Conservation (phyloP, 805 yeast species). For the Candida saitoana region DNA sequence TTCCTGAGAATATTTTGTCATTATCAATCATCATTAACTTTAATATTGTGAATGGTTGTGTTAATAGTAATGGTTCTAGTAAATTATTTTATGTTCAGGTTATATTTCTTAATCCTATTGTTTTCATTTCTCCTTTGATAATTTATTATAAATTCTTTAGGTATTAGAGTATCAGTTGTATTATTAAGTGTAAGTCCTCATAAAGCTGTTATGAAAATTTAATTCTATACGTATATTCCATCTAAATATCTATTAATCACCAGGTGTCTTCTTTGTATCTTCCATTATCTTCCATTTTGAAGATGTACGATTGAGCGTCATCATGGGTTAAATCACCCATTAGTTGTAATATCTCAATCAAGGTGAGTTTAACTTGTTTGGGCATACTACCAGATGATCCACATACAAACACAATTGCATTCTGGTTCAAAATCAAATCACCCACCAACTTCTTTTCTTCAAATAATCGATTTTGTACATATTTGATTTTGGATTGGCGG, state of each 20-base stretch:
- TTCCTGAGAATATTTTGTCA: too few relatives aligned
- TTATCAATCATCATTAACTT: too few relatives aligned
- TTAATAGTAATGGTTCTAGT: too few relatives aligned
- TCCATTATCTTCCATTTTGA: conserved; percentile 57
- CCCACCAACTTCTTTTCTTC: conserved; percentile 45
- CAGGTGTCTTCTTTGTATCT: conserved; percentile 87
- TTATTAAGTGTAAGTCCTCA: too few relatives aligned
- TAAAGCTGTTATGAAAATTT: too few relatives aligned
- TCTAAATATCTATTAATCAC: conserved; percentile 32
- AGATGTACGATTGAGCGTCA: conserved; percentile 47
- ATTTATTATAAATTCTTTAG: too few relatives aligned
- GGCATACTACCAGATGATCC: conserved; percentile 98
- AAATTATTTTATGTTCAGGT: too few relatives aligned
- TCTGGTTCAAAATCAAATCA: conserved; percentile 47
- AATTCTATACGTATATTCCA: not conserved
- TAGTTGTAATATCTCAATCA: conserved; percentile 57
- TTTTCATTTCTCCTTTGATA: too few relatives aligned
- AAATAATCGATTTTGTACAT: conserved; percentile 76
- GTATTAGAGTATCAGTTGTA: too few relatives aligned
- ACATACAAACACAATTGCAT: conserved; percentile 74
- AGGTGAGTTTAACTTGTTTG: conserved; percentile 73
- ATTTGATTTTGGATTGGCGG: conserved; percentile 38
- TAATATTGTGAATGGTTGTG: too few relatives aligned
- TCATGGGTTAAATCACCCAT: conserved; percentile 37
- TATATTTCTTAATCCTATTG: too few relatives aligned